Percentiles rank a stretch among this genome's conserved stretches.
phyloP scores from a whole-genome alignment of 257 asterid genomes.

The Solanum commersonii region DNA sequence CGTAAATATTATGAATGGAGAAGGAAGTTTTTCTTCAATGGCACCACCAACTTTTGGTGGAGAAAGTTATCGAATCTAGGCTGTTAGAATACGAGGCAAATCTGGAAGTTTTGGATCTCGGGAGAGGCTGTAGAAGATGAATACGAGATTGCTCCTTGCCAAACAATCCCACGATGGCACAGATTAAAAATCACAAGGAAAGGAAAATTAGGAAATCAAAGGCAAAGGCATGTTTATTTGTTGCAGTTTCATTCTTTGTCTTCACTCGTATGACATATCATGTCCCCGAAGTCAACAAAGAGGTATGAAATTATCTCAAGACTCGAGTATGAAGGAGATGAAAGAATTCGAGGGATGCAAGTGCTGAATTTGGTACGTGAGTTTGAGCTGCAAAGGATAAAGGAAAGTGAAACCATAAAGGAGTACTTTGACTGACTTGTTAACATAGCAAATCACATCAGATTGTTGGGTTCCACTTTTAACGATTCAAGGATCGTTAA shows the following conservation, averaged over 20 bases:
- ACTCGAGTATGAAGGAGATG: background rate
- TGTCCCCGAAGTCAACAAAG: background rate
- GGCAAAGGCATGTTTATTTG: background rate
- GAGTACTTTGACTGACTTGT: background rate
- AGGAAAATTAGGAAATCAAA: background rate
- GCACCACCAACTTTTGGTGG: background rate
- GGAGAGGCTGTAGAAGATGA: background rate
- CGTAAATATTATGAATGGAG: background rate
- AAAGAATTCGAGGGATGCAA: background rate
- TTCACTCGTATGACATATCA: too few relatives aligned
- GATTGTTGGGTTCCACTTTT: background rate
- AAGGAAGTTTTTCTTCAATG: background rate
- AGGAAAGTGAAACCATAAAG: too few relatives aligned
- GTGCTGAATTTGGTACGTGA: background rate
- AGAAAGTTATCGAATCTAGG: background rate
- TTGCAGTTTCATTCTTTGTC: background rate
- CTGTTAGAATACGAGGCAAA: background rate
- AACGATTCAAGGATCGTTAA: too few relatives aligned
- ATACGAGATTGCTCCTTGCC: background rate
- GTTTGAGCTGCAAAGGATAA: background rate
- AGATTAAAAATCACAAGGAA: background rate
- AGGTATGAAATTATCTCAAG: background rate
- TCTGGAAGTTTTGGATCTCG: background rate
- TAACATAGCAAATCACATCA: background rate
- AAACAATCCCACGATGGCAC: background rate